Evolutionary conservation across 2,329 filamentous ascomycete genomes (phyloP), one percentile per base, ranked within the genome.

Genomic region (Mycosphaerella arachidis): DNA sequence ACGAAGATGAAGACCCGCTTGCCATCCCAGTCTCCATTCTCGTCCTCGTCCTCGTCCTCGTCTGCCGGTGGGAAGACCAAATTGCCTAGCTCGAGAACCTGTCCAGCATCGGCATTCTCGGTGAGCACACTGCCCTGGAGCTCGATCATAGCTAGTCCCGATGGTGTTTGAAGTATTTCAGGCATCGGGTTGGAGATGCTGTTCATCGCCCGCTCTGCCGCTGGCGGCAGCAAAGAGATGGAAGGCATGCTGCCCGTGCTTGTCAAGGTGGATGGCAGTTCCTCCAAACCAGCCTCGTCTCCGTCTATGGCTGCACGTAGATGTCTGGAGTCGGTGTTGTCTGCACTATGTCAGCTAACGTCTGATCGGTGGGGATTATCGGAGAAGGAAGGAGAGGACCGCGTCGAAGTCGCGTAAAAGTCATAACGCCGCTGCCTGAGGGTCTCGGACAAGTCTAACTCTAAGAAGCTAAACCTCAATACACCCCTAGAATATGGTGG

Each of bases 51-150:
- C 67, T 90, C 82, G n/a, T 31, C 50, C 16, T 52, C 50, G 10
- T 62, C 64, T 16, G 63, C 58, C 13, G 4, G 90, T 1, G 91
- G 91, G 69, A 96, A 96, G 33, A 88, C 82, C 31, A 96, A 81
- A 58, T 84, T 86, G 33, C 92, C 92, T 64, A 96, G 81, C 29
- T 80, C 76, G 1, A 84, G 84, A 9, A 55, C 67, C 70, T 35
- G 37, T 58, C 57, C 24, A 16, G 53, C 58, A n/a, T 65, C 68
- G 31, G 73, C 66, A 5, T 65, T 51, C 64, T 7, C 91, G 87
- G 92, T 80, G 74, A 95, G 93, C 76, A 99, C 87, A 13, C 86
- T 91, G 62, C 92, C 94, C 79, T 99, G 94, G 13, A 99, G 84
- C 77, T 97, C 94, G 59, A 99, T 81, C 50, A 99, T 81, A 18